Base-by-base conservation (phyloP, 2,329 filamentous ascomycete genomes). In the Sclerotinia trifoliorum region DNA sequence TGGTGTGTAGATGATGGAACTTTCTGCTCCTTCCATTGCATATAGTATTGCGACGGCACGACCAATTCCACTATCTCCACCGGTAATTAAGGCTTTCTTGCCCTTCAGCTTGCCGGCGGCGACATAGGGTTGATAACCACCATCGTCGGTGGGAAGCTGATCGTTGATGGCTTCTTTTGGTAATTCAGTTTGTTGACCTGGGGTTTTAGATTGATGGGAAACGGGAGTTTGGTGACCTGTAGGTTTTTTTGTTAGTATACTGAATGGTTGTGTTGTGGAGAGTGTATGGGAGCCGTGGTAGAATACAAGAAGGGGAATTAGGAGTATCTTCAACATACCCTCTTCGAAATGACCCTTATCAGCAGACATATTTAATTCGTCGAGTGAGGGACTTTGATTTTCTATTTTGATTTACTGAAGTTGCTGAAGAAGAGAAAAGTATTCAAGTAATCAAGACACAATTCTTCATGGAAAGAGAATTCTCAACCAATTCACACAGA, bases 21-120 rank as follows among this genome's bases (percentile, higher is more conserved):
- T 86, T 71, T 91, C 87, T 19, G 90, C 91, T 7, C 91, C 92
- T 78, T 95, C 92, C 84, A 92, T 90, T 51, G 91, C 91, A 74
- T 90, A 95, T 0, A 95, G 82, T 21, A 94, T 84, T 1, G 92
- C 90, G 1, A 89, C 86, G 1, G 92, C 88, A 49, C 90, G 87
- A 8, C 92, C 91, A 71, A 95, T 94, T 1, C 92, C 91, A 8
- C 86, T 89, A 78, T 94, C 91, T 4, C 92, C 92, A 21, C 91
- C 91, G 0, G 92, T 94, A 74, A 95, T 94, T 68, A 95, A 79
- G 10, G 91, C 91, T 69, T 87, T 90, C 79, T 90, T 91, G 70
- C 88, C 91, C 74, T 86, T 79, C 8, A 95, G 85, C 80, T 95
- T 96, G 61, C 87, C 88, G 1, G 91, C 90, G 5, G 90, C 86